These are phyloP conservation scores for Helicostylum pulchrum DNA, from an alignment of 192 early-diverging fungal genomes.

Conservation along the genomic window DNA sequence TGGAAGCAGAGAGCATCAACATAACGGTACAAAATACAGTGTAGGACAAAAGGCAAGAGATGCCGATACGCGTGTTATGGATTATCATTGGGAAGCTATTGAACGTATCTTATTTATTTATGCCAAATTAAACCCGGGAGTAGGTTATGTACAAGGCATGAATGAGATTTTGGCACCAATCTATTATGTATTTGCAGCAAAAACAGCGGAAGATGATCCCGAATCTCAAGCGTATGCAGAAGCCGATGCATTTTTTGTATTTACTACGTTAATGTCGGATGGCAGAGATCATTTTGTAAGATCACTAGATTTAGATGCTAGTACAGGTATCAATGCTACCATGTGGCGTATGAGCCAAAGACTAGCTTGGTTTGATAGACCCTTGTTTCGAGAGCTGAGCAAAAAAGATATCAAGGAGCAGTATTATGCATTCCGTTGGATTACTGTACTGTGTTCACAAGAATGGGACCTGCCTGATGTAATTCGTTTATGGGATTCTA, in stretches of 20 bases:
- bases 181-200: conserved; percentile 73
- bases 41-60: conserved; percentile 9
- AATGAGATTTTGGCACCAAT: conserved; percentile 80
- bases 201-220: conserved; percentile 35
- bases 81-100: conserved; percentile 78
- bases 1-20: conserved; percentile 46
- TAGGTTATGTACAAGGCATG: conserved; percentile 89
- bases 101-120: conserved; percentile 77
- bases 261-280: conserved; percentile 66
- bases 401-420: conserved; percentile 63
- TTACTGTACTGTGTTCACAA: conserved; percentile 72
- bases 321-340: conserved; percentile 57
- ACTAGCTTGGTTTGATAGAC: conserved; percentile 52
- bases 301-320: conserved; percentile 58
- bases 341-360: conserved; percentile 56
- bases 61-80: conserved; percentile 34
- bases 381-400: conserved; percentile 57
- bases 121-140: conserved; percentile 75
- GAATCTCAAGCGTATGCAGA: conserved; percentile 61
- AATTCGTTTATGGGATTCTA: conserved; percentile 75
- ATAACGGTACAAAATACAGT: not conserved
- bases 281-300: conserved; percentile 80
- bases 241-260: conserved; percentile 77
- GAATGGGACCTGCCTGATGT: conserved; percentile 77
- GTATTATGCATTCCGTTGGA: conserved; percentile 82